Percentiles rank a stretch among this genome's conserved stretches.
Evolutionary conservation across 176 grass and related monocot species (phyloP).

Genomic region (Carex myosuroides): DNA sequence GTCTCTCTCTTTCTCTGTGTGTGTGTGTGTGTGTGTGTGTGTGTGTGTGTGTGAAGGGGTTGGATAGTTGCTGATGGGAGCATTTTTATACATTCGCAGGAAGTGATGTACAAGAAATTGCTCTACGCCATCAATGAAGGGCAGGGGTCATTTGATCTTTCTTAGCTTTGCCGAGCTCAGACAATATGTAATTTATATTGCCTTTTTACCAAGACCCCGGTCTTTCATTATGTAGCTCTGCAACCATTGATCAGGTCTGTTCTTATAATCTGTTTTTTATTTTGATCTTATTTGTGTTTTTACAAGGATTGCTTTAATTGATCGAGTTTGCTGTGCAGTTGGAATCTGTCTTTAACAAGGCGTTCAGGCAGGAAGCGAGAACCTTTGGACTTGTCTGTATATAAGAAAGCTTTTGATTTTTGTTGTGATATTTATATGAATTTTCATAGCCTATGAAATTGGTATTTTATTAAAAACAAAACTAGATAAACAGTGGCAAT

Average conservation of each 20-base stretch:
- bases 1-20: slow-evolving; percentile 25
- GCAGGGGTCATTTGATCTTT: slow-evolving; percentile 94
- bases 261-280: background rate
- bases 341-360: slow-evolving; percentile 6
- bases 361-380: background rate
- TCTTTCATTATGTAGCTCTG: slow-evolving; percentile 10
- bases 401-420: slow-evolving; percentile 25
- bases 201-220: slow-evolving; percentile 11
- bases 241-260: slow-evolving; percentile 17
- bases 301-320: background rate
- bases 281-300: background rate
- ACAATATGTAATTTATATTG: slow-evolving; percentile 18
- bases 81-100: slow-evolving; percentile 39
- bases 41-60: background rate
- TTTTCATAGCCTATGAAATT: slow-evolving; percentile 29
- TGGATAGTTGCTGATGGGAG: slow-evolving; percentile 1
- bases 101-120: slow-evolving; percentile 73
- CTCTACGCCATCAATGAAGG: slow-evolving; percentile 89
- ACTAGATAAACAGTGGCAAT: slow-evolving; percentile 1
- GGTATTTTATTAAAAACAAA: slow-evolving; percentile 11
- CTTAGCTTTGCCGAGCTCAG: slow-evolving; percentile 27
- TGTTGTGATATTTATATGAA: slow-evolving; percentile 22
- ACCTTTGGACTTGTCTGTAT: slow-evolving; percentile 15
- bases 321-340: slow-evolving; percentile 7
- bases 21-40: background rate